Base-by-base conservation (phyloP, 768 basidiomycete species). In the Chlorophyllum brunneum region DNA sequence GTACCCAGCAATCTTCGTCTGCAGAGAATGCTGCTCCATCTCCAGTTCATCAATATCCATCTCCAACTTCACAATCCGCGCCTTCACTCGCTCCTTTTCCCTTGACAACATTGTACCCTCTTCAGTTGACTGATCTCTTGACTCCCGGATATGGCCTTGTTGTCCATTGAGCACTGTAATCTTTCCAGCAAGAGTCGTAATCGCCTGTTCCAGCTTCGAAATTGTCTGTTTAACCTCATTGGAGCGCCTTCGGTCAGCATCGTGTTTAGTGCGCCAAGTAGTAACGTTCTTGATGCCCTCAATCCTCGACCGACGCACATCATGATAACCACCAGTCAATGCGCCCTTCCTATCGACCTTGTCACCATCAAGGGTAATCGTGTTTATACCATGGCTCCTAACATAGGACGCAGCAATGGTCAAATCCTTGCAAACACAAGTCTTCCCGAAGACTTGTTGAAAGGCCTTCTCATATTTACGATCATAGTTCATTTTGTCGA, bases 331-430 rank as follows among this genome's bases (percentile, higher is more conserved):
- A 51, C 97, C 97, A 0, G 95, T 98, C 42, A 99, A 70, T 1
- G 95, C 85, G 56, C 97, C 97, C 65, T 95, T 98, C 46, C 94
- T 81, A 65, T 99, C 97, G 48, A 95, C 94, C 63, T 92, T 93
- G 75, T 99, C 97, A 43, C 97, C 97, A 59, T 95, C 95, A 33
- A 97, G 80, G 1, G 97, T 99, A 67, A 98, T 98, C 18, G 93
- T 94, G 69, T 95, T 98, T 64, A 98, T 87, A 1, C 86, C 86
- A 64, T 98, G 94, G 60, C 86, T 89, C 67, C 95, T 88, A 44
- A 95, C 92, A 66, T 97, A 98, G 7, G 91, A 89, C 5, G 93
- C 91, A 20, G 94, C 95, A 57, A 93, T 86, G 7, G 86, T 86
- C 51, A 99, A 79, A 65, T 97, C 92, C 39, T 88, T 82, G 65